Conservation (phyloP, 257 asterid genomes). For the Solanum tarapatanum region DNA sequence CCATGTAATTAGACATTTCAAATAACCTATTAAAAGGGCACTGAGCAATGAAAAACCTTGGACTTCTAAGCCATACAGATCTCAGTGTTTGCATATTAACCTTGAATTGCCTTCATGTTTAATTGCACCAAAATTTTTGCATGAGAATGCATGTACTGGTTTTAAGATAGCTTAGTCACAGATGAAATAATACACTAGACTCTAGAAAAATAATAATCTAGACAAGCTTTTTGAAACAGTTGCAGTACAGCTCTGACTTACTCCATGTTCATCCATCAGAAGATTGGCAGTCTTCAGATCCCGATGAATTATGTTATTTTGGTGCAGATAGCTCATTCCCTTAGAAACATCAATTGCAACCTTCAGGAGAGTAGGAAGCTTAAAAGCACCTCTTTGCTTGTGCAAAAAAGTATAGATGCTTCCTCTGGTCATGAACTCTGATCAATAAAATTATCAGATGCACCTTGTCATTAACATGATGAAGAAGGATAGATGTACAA, state of each 20-base stretch:
- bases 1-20: not conserved
- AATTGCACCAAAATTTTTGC: not conserved
- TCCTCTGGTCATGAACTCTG: slow-evolving; percentile 44
- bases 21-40: not conserved
- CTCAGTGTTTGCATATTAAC: not conserved
- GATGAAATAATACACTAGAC: not conserved
- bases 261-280: slow-evolving; percentile 40
- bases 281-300: slow-evolving; percentile 47
- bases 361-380: slow-evolving; percentile 27
- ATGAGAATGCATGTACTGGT: not conserved
- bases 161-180: not conserved
- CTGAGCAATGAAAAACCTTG: not conserved
- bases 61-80: not conserved
- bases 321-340: slow-evolving; percentile 48
- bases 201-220: not conserved
- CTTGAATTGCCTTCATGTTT: not conserved
- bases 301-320: slow-evolving; percentile 35
- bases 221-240: not conserved
- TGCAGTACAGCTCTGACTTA: slow-evolving; percentile 5
- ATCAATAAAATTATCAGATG: not conserved
- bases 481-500: not conserved
- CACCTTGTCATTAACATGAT: not conserved
- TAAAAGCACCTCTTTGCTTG: slow-evolving; percentile 26
- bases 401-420: slow-evolving; percentile 27
- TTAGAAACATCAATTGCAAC: slow-evolving; percentile 38